Conservation (phyloP, 345 rosid genomes). For the Anacardium occidentale region DNA sequence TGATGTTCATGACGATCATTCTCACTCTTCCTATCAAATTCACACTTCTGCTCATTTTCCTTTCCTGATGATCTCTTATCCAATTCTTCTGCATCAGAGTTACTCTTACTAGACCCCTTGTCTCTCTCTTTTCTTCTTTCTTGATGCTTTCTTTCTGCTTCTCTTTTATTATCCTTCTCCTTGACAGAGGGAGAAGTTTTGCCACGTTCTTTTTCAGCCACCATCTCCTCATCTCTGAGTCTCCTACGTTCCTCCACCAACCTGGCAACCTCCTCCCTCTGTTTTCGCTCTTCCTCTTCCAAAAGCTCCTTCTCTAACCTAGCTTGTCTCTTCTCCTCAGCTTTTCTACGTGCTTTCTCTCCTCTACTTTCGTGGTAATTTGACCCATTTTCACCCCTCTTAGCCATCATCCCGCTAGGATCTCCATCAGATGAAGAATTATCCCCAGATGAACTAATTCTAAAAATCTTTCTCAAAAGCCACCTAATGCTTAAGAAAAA, state of each 20-base stretch:
- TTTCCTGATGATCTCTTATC: constrained; percentile 59
- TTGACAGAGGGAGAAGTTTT: constrained; percentile 44
- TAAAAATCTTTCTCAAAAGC: constrained; percentile 15
- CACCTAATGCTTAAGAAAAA: constrained; percentile 54
- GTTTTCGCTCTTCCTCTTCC: constrained; percentile 96
- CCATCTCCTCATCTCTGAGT: constrained; percentile 76
- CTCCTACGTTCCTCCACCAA: constrained; percentile 88
- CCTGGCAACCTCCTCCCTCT: constrained; percentile 92
- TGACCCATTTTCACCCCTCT: constrained; percentile 62
- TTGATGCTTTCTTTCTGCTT: constrained; percentile 74
- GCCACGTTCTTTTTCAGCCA: constrained; percentile 61
- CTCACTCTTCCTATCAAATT: constrained; percentile 53
- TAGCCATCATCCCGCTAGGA: constrained; percentile 57
- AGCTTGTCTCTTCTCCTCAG: constrained; percentile 96
- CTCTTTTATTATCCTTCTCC: constrained; percentile 64
- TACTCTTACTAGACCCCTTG: constrained; percentile 83
- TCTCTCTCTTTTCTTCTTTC: constrained; percentile 92
- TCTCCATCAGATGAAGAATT: constrained; percentile 58
- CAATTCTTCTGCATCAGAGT: constrained; percentile 83
- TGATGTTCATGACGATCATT: constrained; percentile 47
- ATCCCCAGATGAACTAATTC: constrained; percentile 65
- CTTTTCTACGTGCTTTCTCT: constrained; percentile 94
- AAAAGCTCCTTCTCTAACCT: constrained; percentile 79
- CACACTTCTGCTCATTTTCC: constrained; percentile 60
- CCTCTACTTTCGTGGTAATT: constrained; percentile 71